phyloP scores from a whole-genome alignment of 2,329 filamentous ascomycete genomes.

The Hypoxylon sp. region DNA sequence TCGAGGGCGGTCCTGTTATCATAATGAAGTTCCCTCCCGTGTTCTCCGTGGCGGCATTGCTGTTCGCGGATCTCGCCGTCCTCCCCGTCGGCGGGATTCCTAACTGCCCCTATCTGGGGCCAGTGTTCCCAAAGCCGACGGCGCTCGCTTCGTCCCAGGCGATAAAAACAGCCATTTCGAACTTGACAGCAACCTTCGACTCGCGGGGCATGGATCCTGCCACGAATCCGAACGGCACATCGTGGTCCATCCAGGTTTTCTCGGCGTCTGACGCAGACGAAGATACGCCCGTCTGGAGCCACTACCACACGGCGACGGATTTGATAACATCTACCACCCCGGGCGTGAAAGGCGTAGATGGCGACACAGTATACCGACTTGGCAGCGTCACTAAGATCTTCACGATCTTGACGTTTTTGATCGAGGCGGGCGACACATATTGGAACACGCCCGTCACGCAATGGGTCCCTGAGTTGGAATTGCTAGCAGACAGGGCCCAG shows the following conservation, averaged over 20 bases:
- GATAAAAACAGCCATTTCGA: slow-evolving; percentile 49
- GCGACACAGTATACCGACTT: slow-evolving; percentile 49
- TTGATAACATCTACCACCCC: slow-evolving; percentile 36
- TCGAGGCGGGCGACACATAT: slow-evolving; percentile 47
- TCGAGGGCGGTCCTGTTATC: background rate
- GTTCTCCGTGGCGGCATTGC: slow-evolving; percentile 10
- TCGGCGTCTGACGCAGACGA: slow-evolving; percentile 42
- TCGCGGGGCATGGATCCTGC: slow-evolving; percentile 46
- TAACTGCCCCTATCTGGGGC: slow-evolving; percentile 53
- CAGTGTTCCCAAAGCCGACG: slow-evolving; percentile 52
- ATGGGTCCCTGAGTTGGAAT: slow-evolving; percentile 47
- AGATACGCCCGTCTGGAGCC: slow-evolving; percentile 45
- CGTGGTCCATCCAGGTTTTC: slow-evolving; percentile 54
- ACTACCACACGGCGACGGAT: slow-evolving; percentile 49
- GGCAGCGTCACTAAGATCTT: slow-evolving; percentile 53
- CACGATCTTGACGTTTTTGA: slow-evolving; percentile 50
- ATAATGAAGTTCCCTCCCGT: slow-evolving; percentile 14
- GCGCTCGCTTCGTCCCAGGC: slow-evolving; percentile 47
- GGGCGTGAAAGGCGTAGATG: slow-evolving; percentile 44
- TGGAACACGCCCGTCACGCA: slow-evolving; percentile 50
- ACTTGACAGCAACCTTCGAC: slow-evolving; percentile 50
- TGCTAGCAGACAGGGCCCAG: slow-evolving; percentile 41
- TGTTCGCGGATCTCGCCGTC: slow-evolving; percentile 23
- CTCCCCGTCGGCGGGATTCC: slow-evolving; percentile 42
- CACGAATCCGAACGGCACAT: slow-evolving; percentile 51